Percentiles rank a stretch among this genome's conserved stretches.
Conservation (phyloP, 2,329 filamentous ascomycete genomes). For the Cordyceps fumosorosea region DNA sequence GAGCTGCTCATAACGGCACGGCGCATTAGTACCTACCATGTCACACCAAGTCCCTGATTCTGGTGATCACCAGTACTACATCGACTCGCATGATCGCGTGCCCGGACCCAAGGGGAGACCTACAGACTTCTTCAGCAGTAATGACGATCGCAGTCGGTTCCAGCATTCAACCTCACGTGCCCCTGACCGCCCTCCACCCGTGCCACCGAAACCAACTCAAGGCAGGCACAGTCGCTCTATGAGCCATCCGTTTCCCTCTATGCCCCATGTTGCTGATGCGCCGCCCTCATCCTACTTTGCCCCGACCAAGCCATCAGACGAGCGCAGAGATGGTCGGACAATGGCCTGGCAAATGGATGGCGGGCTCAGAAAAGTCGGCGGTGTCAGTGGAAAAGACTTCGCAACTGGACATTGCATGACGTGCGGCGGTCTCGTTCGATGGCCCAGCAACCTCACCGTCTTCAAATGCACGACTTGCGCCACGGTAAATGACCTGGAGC, state of each 20-base stretch:
- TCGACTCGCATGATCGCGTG: slow-evolving; percentile 4
- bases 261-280: slow-evolving; percentile 46
- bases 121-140: background rate
- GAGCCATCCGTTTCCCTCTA: slow-evolving; percentile 72
- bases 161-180: background rate
- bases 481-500: slow-evolving; percentile 70
- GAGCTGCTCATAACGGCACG: background rate
- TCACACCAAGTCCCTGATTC: background rate
- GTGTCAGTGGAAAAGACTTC: slow-evolving; percentile 46
- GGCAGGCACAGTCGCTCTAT: slow-evolving; percentile 45
- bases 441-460: slow-evolving; percentile 64
- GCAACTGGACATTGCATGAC: slow-evolving; percentile 75
- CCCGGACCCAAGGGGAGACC: background rate
- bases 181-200: slow-evolving; percentile 1
- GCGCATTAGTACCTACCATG: background rate
- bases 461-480: slow-evolving; percentile 81
- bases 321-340: slow-evolving; percentile 36
- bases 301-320: slow-evolving; percentile 27
- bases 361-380: slow-evolving; percentile 20
- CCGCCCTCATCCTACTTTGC: slow-evolving; percentile 18
- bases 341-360: slow-evolving; percentile 21
- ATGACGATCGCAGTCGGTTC: background rate
- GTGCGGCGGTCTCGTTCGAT: slow-evolving; percentile 72
- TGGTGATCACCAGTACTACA: background rate
- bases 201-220: slow-evolving; percentile 25